Conservation (phyloP, 345 rosid genomes). For the Microthlaspi erraticum region DNA sequence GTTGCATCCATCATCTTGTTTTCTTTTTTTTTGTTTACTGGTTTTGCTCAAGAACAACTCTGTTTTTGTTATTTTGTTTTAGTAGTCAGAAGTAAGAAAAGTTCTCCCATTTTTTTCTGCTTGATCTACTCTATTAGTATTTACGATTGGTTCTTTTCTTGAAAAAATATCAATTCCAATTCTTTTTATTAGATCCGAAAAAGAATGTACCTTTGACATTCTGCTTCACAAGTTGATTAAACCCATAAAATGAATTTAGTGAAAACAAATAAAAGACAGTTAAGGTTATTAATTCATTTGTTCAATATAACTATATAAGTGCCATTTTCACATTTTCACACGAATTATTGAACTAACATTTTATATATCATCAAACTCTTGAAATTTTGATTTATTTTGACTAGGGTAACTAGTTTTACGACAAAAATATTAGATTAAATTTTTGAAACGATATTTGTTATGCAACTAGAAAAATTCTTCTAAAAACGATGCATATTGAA, state of each 20-base stretch:
- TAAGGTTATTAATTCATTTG: too few species aligned
- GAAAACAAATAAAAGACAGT: too few species aligned
- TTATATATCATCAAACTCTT: too few species aligned
- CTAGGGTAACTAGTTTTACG: too few species aligned
- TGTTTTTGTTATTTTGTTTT: neutral
- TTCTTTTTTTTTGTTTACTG: neutral
- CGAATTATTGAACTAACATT: too few species aligned
- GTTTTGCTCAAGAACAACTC: neutral
- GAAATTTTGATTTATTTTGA: too few species aligned
- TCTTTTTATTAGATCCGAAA: slow-evolving; percentile 11
- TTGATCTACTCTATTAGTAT: slow-evolving; percentile 14
- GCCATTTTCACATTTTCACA: too few species aligned
- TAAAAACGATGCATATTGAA: too few species aligned
- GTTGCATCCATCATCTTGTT: slow-evolving; percentile 56
- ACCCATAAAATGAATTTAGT: neutral
- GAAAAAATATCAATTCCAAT: neutral
- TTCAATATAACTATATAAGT: too few species aligned
- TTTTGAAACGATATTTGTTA: too few species aligned
- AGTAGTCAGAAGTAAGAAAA: slow-evolving; percentile 15
- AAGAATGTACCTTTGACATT: slow-evolving; percentile 16
- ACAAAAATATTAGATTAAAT: too few species aligned
- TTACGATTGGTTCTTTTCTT: slow-evolving; percentile 5
- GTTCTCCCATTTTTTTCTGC: slow-evolving; percentile 24
- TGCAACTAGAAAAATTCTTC: too few species aligned
- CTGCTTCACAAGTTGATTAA: neutral